Evolutionary conservation across 805 yeast species (phyloP).

Genomic region (Alloascoidea hylecoeti): DNA sequence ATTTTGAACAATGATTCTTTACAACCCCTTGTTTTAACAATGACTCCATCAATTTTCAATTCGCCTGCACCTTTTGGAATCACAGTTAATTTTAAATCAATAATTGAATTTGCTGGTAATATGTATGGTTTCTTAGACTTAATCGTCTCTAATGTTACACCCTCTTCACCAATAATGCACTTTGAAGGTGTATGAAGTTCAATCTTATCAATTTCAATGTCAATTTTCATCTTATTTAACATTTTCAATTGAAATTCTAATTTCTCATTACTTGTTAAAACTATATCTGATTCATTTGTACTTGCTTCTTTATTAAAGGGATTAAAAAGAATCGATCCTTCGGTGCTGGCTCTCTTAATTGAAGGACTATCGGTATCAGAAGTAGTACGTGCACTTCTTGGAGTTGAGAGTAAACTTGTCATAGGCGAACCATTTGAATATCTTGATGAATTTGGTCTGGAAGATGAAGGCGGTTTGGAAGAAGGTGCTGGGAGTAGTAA

Average conservation of each 20-base stretch:
- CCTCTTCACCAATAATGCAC: too few relatives aligned
- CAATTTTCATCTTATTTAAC: slow-evolving; percentile 75
- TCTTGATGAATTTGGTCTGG: too few relatives aligned
- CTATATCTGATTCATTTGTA: slow-evolving; percentile 12
- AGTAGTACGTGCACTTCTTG: too few relatives aligned
- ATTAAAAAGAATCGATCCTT: slow-evolving; percentile 37
- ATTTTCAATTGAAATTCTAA: slow-evolving; percentile 40
- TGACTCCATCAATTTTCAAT: background rate
- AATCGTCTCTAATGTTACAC: slow-evolving; percentile 17
- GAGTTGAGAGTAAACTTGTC: too few relatives aligned
- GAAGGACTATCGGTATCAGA: too few relatives aligned
- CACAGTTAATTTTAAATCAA: background rate
- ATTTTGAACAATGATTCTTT: slow-evolving; percentile 4
- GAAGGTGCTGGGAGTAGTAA: too few relatives aligned
- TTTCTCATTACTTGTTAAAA: slow-evolving; percentile 47
- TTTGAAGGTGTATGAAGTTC: slow-evolving; percentile 12
- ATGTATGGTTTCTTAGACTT: background rate
- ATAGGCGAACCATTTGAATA: too few relatives aligned
- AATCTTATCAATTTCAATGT: slow-evolving; percentile 35
- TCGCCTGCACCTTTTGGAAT: background rate
- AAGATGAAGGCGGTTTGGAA: too few relatives aligned
- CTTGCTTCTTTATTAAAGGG: slow-evolving; percentile 25
- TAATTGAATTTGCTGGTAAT: background rate
- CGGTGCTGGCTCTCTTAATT: too few relatives aligned
- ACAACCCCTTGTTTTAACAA: slow-evolving; percentile 7